These are phyloP conservation scores for Fistulifera pelliculosa DNA, from an alignment of 108 stramenopile genomes.

Conservation along the genomic window DNA sequence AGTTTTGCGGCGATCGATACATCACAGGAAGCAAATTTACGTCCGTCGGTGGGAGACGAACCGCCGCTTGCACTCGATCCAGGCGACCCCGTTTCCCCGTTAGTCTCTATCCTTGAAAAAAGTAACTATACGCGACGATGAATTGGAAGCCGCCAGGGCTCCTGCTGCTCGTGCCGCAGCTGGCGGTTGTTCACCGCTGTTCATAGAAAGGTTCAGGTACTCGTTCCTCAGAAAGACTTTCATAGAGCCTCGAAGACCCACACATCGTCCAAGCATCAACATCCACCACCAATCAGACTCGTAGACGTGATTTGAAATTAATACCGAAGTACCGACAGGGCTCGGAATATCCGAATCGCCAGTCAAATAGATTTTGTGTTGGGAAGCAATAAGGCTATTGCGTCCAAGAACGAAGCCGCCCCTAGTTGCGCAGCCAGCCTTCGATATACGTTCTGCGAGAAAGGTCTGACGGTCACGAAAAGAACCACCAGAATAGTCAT, in stretches of 20 bases:
- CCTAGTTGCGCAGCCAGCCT: conserved; percentile 34
- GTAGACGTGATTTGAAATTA: conserved; percentile 59
- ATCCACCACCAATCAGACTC: conserved; percentile 68
- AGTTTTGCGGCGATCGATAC: conserved; percentile 27
- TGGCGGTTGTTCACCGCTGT: background rate
- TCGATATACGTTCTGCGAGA: conserved; percentile 38
- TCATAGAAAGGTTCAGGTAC: conserved; percentile 27
- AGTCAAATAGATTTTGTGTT: conserved; percentile 46
- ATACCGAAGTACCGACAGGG: conserved; percentile 53
- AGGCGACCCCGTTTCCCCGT: conserved; percentile 3
- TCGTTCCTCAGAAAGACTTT: conserved; percentile 64
- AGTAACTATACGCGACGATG: conserved; percentile 6
- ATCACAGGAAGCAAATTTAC: conserved; percentile 4
- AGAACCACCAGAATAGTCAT: conserved; percentile 26
- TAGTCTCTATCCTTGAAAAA: background rate
- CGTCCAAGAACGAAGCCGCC: conserved; percentile 44
- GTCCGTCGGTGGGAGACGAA: background rate
- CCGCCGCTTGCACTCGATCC: background rate
- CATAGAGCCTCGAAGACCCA: conserved; percentile 55
- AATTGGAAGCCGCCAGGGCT: conserved; percentile 3
- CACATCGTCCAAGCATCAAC: conserved; percentile 60
- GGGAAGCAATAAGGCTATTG: conserved; percentile 54
- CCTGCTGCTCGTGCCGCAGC: background rate
- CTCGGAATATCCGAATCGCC: conserved; percentile 73
- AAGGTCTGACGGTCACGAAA: conserved; percentile 48